phyloP scores from a whole-genome alignment of 345 rosid genomes.

The Hevea brasiliensis region DNA sequence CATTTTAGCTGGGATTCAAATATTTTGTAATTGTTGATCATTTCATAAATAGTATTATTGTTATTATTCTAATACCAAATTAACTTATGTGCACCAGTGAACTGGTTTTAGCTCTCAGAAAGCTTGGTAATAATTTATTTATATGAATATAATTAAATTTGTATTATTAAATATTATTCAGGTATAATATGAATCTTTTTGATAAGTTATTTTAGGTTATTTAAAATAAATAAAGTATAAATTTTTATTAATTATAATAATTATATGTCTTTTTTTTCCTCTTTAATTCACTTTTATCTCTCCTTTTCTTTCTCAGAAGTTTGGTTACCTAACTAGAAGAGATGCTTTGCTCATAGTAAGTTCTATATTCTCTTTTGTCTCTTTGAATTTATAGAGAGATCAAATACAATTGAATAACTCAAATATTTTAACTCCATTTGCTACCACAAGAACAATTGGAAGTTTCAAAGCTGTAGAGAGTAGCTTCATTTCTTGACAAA shows the following conservation, averaged over 20 bases:
- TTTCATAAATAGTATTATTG: too few species aligned
- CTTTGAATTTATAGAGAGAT: neutral
- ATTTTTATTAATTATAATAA: neutral
- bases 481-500: neutral
- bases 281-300: neutral
- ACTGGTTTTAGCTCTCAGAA: too few species aligned
- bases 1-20: too few species aligned
- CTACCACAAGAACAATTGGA: too few species aligned
- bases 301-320: slow-evolving; percentile 47
- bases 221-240: slow-evolving; percentile 27
- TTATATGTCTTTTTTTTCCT: neutral
- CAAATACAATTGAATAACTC: neutral
- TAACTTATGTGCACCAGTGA: too few species aligned
- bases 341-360: slow-evolving; percentile 86
- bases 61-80: too few species aligned
- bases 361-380: slow-evolving; percentile 4
- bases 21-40: too few species aligned
- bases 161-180: too few species aligned
- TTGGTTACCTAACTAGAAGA: slow-evolving; percentile 85
- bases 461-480: neutral
- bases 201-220: too few species aligned
- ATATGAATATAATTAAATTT: too few species aligned
- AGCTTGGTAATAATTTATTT: too few species aligned
- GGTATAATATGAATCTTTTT: too few species aligned
- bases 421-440: neutral